These are phyloP conservation scores for Nothophytophthora sp. DNA, from an alignment of 352 stramenopile genomes.

Conservation along the genomic window DNA sequence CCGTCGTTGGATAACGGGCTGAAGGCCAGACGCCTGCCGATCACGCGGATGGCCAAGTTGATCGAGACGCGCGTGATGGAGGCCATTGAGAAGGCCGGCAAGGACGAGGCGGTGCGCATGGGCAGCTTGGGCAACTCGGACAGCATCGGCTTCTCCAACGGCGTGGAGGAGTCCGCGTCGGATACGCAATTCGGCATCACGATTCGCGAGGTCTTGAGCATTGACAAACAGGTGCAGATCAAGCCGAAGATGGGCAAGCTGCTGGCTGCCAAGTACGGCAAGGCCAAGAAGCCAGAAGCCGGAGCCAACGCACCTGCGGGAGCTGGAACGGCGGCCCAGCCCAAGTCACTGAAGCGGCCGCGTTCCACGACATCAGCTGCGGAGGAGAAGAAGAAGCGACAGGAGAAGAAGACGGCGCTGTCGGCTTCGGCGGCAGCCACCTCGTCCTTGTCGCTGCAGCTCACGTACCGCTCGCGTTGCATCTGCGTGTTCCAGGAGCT, in stretches of 20 bases:
- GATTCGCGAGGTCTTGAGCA: slow-evolving; percentile 83
- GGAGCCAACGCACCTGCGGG: slow-evolving; percentile 7
- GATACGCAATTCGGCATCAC: slow-evolving; percentile 84
- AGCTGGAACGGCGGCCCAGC: slow-evolving; percentile 14
- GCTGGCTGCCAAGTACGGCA: slow-evolving; percentile 63
- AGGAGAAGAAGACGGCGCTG: slow-evolving; percentile 22
- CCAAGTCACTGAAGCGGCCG: slow-evolving; percentile 77
- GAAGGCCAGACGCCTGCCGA: slow-evolving; percentile 75
- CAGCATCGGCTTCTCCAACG: slow-evolving; percentile 75
- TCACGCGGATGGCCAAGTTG: slow-evolving; percentile 83
- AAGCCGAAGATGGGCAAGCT: slow-evolving; percentile 85
- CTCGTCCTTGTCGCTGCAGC: slow-evolving; percentile 48
- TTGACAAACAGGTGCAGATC: slow-evolving; percentile 89
- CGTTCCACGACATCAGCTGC: slow-evolving; percentile 22
- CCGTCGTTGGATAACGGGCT: slow-evolving; percentile 81
- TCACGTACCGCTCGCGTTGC: slow-evolving; percentile 88
- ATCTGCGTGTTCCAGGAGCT: slow-evolving; percentile 92
- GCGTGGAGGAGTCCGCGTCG: slow-evolving; percentile 65
- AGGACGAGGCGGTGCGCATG: slow-evolving; percentile 82
- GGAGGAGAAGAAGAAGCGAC: slow-evolving; percentile 40
- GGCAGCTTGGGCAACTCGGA: slow-evolving; percentile 82
- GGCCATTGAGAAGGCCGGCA: slow-evolving; percentile 68
- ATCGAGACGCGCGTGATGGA: slow-evolving; percentile 84
- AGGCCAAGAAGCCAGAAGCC: slow-evolving; percentile 46
- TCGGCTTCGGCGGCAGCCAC: slow-evolving; percentile 10